A percentile compares a stretch with the other conserved stretches of the same genome.
Evolutionary conservation across 2,329 filamentous ascomycete genomes (phyloP).

Genomic region (Clonostachys rosea): DNA sequence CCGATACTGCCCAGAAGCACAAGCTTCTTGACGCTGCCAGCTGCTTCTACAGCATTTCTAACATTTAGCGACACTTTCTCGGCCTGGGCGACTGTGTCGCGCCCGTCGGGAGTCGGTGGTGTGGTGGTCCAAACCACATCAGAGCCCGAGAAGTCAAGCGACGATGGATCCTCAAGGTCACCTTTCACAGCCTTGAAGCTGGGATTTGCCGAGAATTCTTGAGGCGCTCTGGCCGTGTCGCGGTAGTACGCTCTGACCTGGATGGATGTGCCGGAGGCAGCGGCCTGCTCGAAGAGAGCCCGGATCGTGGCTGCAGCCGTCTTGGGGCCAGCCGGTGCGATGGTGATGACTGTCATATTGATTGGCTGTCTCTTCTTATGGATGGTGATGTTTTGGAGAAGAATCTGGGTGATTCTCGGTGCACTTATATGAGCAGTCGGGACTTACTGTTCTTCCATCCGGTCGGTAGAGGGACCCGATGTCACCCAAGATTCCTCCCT

Average conservation of each 20-base stretch:
- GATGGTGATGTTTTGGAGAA: too few relatives aligned
- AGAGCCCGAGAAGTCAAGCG: conserved; percentile 20
- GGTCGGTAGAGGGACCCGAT: too few relatives aligned
- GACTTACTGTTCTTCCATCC: too few relatives aligned
- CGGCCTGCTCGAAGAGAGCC: conserved; percentile 12
- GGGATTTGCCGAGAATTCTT: conserved; percentile 12
- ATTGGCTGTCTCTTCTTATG: too few relatives aligned
- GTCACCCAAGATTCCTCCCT: too few relatives aligned
- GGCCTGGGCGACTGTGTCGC: conserved; percentile 11
- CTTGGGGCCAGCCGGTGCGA: conserved; percentile 23
- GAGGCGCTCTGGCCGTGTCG: conserved; percentile 16
- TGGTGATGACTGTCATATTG: conserved; percentile 7
- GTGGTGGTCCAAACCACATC: conserved; percentile 23
- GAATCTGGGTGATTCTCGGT: too few relatives aligned
- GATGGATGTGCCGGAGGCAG: conserved; percentile 1
- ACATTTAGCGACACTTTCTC: conserved; percentile 13
- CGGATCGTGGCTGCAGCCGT: conserved; percentile 20
- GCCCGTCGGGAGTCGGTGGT: conserved; percentile 16
- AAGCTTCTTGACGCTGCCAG: conserved; percentile 11
- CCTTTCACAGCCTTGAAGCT: conserved; percentile 19
- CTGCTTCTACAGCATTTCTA: conserved; percentile 8
- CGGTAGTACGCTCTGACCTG: conserved; percentile 20
- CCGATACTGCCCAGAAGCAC: conserved; percentile 13
- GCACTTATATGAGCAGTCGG: too few relatives aligned
- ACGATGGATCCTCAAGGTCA: conserved; percentile 16